These are phyloP conservation scores for Seiridium unicorne DNA, from an alignment of 2,329 filamentous ascomycete species.

Conservation along the genomic window DNA sequence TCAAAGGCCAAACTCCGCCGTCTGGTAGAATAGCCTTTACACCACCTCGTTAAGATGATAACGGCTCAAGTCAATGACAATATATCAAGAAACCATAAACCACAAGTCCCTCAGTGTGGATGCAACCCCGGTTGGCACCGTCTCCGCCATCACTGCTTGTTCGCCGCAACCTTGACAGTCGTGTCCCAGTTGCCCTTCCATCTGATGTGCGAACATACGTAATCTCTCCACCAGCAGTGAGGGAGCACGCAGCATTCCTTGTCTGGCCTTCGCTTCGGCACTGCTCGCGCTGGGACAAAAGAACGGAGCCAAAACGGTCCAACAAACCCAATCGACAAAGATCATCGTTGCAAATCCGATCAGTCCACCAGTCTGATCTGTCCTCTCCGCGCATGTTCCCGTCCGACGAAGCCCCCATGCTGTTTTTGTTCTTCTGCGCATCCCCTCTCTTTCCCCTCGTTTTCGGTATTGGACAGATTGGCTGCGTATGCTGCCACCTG, in stretches of 20 bases:
- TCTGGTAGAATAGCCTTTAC: too few relatives aligned
- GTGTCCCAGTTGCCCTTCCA: background rate
- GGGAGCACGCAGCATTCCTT: background rate
- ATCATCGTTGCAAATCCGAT: too few relatives aligned
- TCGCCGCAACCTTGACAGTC: background rate
- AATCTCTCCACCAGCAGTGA: constrained; percentile 1
- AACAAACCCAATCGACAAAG: too few relatives aligned
- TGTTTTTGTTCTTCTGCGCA: background rate
- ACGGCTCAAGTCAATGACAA: too few relatives aligned
- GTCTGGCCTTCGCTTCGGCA: background rate
- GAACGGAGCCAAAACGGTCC: background rate
- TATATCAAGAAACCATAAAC: too few relatives aligned
- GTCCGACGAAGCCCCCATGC: too few relatives aligned
- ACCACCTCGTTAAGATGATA: too few relatives aligned
- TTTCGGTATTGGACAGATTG: background rate
- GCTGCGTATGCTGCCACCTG: background rate
- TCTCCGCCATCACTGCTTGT: background rate
- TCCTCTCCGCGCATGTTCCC: too few relatives aligned
- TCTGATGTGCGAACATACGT: constrained; percentile 3
- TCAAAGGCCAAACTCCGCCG: background rate
- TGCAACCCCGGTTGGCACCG: too few relatives aligned
- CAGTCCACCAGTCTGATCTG: too few relatives aligned
- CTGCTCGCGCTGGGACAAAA: background rate
- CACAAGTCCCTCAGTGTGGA: too few relatives aligned
- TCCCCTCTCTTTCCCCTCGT: background rate